Base-by-base conservation (phyloP, 1,284 basidiomycete species). In the Trichosporon sp. region DNA sequence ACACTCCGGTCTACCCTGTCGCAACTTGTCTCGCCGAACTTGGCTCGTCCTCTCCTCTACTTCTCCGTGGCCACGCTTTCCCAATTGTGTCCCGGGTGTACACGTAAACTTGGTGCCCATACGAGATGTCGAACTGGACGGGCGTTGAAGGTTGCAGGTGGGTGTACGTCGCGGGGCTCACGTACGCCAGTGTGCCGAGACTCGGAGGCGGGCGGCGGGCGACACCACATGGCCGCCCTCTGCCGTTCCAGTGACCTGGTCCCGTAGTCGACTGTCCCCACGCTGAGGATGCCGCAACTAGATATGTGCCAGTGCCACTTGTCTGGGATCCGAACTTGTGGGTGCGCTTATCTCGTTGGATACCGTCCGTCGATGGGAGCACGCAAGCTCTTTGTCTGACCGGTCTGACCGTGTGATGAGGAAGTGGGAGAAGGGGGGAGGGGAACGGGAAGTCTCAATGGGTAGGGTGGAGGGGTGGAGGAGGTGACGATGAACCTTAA, bases 271-370 rank as follows among this genome's bases (percentile, higher is more conserved):
- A 5, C 43, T n/a, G 43, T 46, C 14, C 16, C 43, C 43, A 46
- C 43, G 43, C 43, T n/a, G 14, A 8, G 4, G n/a, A 14, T 46
- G 43, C 43, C 43, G 43, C n/a, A 46, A 46, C 43, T 4, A 16
- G 43, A 16, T 10, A 10, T 40, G 38, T 40, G 38, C 38, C 2
- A 40, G 38, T 54, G 21, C 19, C 19, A 54, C 8, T 10, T 6
- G 14, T 54, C 51, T 4, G 51, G 51, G 21, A 26, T 46, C 43
- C 43, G 43, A 46, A 46, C 43, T 46, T 46, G 19, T 54, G 51
- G 51, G 21, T 54, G 51, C 51, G 51, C 51, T 54, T 54, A 54
- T 54, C 51, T 54, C 51, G 51, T 21, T 19, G 51, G 51, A 54
- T 26, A 26, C n/a, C 51, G 21, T 3, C 51, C 51, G 51, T 11